phyloP scores from a whole-genome alignment of 768 basidiomycete genomes.

The Cystobasidium onofrii region DNA sequence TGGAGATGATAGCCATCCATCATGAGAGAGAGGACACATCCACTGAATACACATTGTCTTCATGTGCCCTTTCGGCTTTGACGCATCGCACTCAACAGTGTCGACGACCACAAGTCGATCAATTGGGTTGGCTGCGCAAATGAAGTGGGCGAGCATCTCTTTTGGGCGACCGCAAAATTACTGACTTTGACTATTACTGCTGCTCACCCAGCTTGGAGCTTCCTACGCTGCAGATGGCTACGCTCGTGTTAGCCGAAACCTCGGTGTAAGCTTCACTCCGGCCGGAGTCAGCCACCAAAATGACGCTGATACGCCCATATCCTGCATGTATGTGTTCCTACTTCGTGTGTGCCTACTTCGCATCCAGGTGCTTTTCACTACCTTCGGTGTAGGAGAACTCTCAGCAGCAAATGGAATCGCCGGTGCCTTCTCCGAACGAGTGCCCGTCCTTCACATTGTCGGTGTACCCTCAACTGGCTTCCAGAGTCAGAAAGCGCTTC shows the following conservation, averaged over 20 bases:
- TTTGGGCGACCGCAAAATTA: too few relatives aligned
- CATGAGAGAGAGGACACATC: too few relatives aligned
- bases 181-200: background rate
- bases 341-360: background rate
- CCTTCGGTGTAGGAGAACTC: conserved; percentile 87
- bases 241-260: conserved; percentile 66
- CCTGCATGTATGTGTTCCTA: too few relatives aligned
- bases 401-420: conserved; percentile 65
- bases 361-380: conserved; percentile 54
- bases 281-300: background rate
- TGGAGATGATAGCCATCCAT: too few relatives aligned
- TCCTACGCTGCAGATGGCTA: conserved; percentile 81
- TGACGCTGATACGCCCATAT: background rate
- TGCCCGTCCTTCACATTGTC: conserved; percentile 80
- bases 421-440: conserved; percentile 66
- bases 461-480: conserved; percentile 69
- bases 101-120: conserved; percentile 61
- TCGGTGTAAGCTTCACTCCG: conserved; percentile 52
- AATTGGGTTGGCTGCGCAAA: conserved; percentile 73
- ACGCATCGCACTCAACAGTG: background rate
- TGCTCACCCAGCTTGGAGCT: conserved; percentile 57
- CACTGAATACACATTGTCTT: too few relatives aligned
- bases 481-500: conserved; percentile 61
- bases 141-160: too few relatives aligned
- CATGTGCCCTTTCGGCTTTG: background rate